Evolutionary conservation across 768 basidiomycete genomes (phyloP), one percentile per base, ranked within the genome.

Genomic region (Russula sp.): DNA sequence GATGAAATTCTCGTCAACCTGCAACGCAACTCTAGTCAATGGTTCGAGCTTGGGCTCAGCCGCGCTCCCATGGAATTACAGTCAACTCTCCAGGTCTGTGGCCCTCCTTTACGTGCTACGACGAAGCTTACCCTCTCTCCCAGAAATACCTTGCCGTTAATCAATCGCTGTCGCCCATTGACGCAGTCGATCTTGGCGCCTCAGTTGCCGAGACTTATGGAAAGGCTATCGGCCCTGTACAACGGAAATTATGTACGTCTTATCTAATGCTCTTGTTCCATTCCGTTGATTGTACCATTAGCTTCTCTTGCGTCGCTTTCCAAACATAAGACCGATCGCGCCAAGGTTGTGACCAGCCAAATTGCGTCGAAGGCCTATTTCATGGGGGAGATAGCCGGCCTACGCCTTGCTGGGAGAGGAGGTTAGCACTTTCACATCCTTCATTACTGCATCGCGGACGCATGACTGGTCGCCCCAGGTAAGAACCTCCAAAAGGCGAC

Each of bases 31-130:
- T 87, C 93, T 10, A 84, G 81, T 61, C 79, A 73, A 20, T 99
- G 96, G 96, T 88, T 99, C 62, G 85, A 89, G 61, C 76, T 93
- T 45, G 94, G 91, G 1, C 77, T 98, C 39, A 84, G 87, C 11
- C 85, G 94, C 20, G 93, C 95, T 1, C 96, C 96, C 0, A 83
- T 94, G 71, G 95, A 97, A 72, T 76, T 98, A 53, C 94, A 95
- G 65, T 91, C 94, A 0, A 93, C 92, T 0, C 77, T 99, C 58
- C 94, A 96, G 82, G 94, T 90, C 70, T 69, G 39, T n/a, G 16
- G 31, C 11, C 0, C 45, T 34, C 18, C 9, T 53, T 44, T n/a
- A 6, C 51, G 65, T 51, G 27, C 48, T 53, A 10, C 11, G 18
- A 22, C 47, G 14, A 53, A 45, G 10, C 31, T 40, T n/a, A 61